Conservation (phyloP, 2,329 filamentous ascomycete species). For the Hypocreales sp. region DNA sequence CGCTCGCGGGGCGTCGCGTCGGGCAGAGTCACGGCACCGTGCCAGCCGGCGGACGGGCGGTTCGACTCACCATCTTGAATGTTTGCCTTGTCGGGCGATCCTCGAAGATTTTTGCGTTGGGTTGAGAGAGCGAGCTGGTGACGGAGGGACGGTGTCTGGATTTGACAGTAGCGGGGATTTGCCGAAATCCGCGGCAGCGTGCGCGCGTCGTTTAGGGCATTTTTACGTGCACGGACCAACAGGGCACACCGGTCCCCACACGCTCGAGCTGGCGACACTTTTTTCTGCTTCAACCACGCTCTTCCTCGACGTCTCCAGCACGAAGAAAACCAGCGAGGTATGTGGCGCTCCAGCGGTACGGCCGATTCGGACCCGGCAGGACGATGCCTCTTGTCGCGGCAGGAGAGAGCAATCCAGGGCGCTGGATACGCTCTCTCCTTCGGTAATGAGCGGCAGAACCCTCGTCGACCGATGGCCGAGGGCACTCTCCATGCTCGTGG, state of each 20-base stretch:
- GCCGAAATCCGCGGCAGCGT: slow-evolving; percentile 18
- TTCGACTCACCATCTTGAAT: slow-evolving; percentile 45
- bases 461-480: slow-evolving; percentile 37
- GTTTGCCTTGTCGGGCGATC: slow-evolving; percentile 46
- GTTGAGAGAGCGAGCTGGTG: slow-evolving; percentile 10
- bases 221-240: slow-evolving; percentile 26
- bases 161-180: slow-evolving; percentile 18
- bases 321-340: slow-evolving; percentile 32
- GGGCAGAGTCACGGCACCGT: background rate
- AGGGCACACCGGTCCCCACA: slow-evolving; percentile 18
- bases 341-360: no score
- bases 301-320: no score
- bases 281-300: no score
- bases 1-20: background rate
- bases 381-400: slow-evolving; percentile 35
- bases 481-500: slow-evolving; percentile 56
- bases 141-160: slow-evolving; percentile 13
- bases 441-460: slow-evolving; percentile 57
- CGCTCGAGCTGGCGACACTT: no score
- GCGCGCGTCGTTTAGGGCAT: slow-evolving; percentile 23
- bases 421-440: slow-evolving; percentile 47
- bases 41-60: no score
- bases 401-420: slow-evolving; percentile 44
- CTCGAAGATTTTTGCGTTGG: slow-evolving; percentile 43
- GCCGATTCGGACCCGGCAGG: slow-evolving; percentile 19